Base-by-base conservation (phyloP, 164 flowering plant genomes). In the Magnolia officinalis region DNA sequence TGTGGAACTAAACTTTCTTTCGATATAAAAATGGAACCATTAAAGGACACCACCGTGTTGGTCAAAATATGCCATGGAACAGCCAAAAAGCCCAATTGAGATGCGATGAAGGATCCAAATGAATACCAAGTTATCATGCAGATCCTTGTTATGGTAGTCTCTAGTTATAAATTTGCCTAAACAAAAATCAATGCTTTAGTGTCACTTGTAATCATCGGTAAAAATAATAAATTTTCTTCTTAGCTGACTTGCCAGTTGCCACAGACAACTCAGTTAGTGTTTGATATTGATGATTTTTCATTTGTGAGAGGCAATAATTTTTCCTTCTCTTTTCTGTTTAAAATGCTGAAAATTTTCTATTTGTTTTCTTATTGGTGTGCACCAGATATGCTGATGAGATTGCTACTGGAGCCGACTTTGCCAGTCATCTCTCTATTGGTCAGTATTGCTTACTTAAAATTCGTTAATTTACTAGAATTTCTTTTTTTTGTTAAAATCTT, bases 371-470 rank as follows among this genome's bases (percentile, higher is more conserved):
- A 37, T 69, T 77, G 73, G 10, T 71, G 50, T 70, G 64, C 63
- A 26, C 71, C 87, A 92, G 97, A 83, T 67, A 83, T 82, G 50
- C 88, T 90, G 79, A 75, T 86, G 74, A 83, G 76, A 78, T 73
- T 86, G 86, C 84, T 92, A 77, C 77, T 89, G 84, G 90, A 86
- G 76, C 85, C 86, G 14, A 70, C 83, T 68, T 77, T 92, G 81
- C 93, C 93, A 64, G 81, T 84, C 70, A 80, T 78, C 73, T 80
- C 82, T 50, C 74, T 87, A 65, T 74, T 89, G 93, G 94, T 90
- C 24, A 80, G 93, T 84, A 78, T 69, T 18, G 61, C 18, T 55
- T 52, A 52, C 14, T 52, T 55, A 55, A 10, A 55, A 16, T 11
- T 55, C 8, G 2, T 10, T 55, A 10, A 23, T 18, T 13, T 21